phyloP scores from a whole-genome alignment of 208 protist genomes.

The Jaenimonas drosophilae region DNA sequence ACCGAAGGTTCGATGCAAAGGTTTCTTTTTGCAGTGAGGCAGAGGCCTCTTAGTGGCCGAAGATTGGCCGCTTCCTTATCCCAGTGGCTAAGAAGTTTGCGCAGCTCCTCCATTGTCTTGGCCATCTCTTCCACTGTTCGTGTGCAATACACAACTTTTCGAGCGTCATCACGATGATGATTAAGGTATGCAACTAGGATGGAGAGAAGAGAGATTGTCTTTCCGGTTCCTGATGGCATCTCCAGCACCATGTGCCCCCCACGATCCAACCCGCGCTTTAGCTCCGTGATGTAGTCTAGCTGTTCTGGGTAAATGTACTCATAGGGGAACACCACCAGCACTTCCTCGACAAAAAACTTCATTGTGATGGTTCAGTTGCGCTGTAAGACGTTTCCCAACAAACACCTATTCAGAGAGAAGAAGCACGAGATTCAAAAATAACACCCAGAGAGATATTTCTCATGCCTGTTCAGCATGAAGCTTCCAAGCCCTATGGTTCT shows the following conservation, averaged over 20 bases:
- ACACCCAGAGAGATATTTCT: background rate
- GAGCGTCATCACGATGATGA: slow-evolving; percentile 83
- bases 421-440: background rate
- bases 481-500: too few species aligned
- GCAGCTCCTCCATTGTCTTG: slow-evolving; percentile 95
- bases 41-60: slow-evolving; percentile 63
- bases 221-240: slow-evolving; percentile 99
- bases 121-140: slow-evolving; percentile 98
- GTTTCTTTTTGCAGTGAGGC: slow-evolving; percentile 91
- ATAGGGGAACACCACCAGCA: slow-evolving; percentile 98
- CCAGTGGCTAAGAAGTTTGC: slow-evolving; percentile 76
- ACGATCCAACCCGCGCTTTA: slow-evolving; percentile 92
- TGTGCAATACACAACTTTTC: slow-evolving; percentile 99
- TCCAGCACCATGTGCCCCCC: slow-evolving; percentile 96
- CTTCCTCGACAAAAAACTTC: slow-evolving; percentile 95
- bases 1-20: slow-evolving; percentile 94
- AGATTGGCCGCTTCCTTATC: slow-evolving; percentile 35
- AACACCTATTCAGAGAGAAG: background rate
- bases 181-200: slow-evolving; percentile 94
- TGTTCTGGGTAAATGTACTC: slow-evolving; percentile 99
- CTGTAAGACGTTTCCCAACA: background rate
- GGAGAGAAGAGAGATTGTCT: slow-evolving; percentile 98
- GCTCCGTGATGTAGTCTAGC: slow-evolving; percentile 96
- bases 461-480: too few species aligned
- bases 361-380: slow-evolving; percentile 29